Percentiles rank a stretch among this genome's conserved stretches.
phyloP scores from a whole-genome alignment of 768 basidiomycete species.

The Erythrobasidium yunnanense region DNA sequence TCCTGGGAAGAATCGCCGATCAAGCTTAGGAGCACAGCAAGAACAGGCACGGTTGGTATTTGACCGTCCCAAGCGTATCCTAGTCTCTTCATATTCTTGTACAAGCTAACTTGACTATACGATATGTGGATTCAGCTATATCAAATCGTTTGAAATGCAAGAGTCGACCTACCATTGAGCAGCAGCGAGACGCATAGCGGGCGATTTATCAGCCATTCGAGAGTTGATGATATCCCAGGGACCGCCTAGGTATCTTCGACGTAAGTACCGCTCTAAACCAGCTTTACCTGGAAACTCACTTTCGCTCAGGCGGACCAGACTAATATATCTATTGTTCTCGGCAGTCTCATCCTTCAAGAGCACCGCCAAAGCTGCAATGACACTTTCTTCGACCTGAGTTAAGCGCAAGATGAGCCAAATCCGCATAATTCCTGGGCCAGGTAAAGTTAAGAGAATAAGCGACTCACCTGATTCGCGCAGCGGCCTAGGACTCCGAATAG shows the following conservation, averaged over 20 bases:
- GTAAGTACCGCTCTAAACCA: not conserved
- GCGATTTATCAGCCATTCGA: conserved; percentile 1
- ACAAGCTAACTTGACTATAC: conserved; percentile 7
- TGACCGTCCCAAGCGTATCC: not conserved
- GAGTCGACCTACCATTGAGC: conserved; percentile 14
- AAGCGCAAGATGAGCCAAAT: too few species aligned
- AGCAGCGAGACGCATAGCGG: conserved; percentile 20
- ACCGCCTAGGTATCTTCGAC: not conserved
- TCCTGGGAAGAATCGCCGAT: conserved; percentile 13
- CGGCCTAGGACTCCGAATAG: not conserved
- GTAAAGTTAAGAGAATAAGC: too few species aligned
- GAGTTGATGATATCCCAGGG: not conserved
- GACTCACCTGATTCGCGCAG: too few species aligned
- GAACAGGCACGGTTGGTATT: conserved; percentile 1
- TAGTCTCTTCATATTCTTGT: conserved; percentile 1
- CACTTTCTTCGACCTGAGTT: too few species aligned
- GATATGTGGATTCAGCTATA: not conserved
- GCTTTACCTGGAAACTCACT: not conserved
- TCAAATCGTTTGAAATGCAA: not conserved
- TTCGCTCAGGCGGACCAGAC: not conserved
- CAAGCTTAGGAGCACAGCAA: conserved; percentile 25
- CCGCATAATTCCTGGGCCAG: too few species aligned
- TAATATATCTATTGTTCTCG: too few species aligned
- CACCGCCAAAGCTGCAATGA: too few species aligned
- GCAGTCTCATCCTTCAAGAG: too few species aligned